Base-by-base conservation (phyloP, 1,284 basidiomycete species). In the Violaceomyces palustris region DNA sequence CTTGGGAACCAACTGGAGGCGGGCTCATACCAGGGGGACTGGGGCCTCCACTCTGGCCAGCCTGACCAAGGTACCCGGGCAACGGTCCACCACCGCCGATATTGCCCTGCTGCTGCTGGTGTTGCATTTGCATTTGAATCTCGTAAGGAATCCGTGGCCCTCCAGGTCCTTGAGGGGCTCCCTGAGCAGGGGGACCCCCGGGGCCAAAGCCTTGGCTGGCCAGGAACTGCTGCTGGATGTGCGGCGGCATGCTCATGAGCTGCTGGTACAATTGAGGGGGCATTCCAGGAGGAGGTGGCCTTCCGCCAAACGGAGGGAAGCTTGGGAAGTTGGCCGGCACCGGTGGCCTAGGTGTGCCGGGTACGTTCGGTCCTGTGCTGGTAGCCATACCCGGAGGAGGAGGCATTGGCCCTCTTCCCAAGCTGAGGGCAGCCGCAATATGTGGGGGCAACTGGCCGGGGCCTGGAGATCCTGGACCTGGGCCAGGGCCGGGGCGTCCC, bases 191-290 rank as follows among this genome's bases (percentile, higher is more conserved):
- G 11, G 47, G 48, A 10, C 25, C 29, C 10, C 40, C 51, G 11
- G 49, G 45, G 3, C 48, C 40, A 42, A 51, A 55, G 4, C 37
- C 45, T 18, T 53, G 49, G 3, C 49, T 50, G 3, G 57, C 43
- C 18, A 67, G 33, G 12, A 64, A 40, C 31, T 65, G 62, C 43
- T 64, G 61, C 42, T 67, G 64, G 23, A 64, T 60, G 39, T 67
- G 64, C 22, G 64, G 64, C 7, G 64, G 64, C 42, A 67, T 49
- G 41, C 40, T 49, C 64, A 67, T 67, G 37, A 67, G 42, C 35
- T 67, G 64, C 46, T 67, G 64, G 47, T 67, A 64, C 26, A 67
- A 29, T 38, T 67, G 64, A 15, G 60, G 58, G 21, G 64, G 64
- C 45, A 67, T 57, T 5, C 58, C 58, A 4, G 56, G 56, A 26